Evolutionary conservation across 2,329 filamentous ascomycete genomes (phyloP), one percentile per base, ranked within the genome.

Genomic region (Clonostachys byssicola): DNA sequence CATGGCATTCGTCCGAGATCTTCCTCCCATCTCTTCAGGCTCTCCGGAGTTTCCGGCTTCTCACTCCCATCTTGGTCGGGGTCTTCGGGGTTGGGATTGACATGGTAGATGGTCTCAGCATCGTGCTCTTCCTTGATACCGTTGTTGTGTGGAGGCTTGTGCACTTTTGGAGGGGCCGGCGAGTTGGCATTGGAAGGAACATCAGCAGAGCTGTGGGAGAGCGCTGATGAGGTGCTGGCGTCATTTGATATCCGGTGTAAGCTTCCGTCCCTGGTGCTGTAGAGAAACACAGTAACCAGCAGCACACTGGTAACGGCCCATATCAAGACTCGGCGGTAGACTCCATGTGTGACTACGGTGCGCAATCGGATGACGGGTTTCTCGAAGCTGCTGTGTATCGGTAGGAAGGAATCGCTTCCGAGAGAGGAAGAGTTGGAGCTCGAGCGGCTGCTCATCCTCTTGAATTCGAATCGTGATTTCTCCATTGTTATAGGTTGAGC

Each of bases 241-340:
- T 30, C 23, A 30, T 30, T 30, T 30, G 23, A 30, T 30, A 12
- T 30, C 23, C 23, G 23, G 23, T 30, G 23, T 10, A 59, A 50
- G 16, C 41, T 34, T 34, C 54, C 53, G 46, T 52, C 59, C 35
- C 56, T 58, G 30, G 60, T 63, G 49, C 62, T 68, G 50, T 71
- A 69, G 6, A 77, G 54, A 3, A 67, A 54, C 36, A 77, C 40
- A 5, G 63, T 64, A 10, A 75, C 55, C 17, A 80, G 56, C 35
- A 66, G 51, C 43, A 73, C 59, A 44, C 70, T 56, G 13, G 67
- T 60, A n/a, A 72, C 50, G 6, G 64, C 65, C 77, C 77, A 80
- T 57, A 77, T 61, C 40, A 80, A 60, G 17, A 80, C 66, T 47
- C 77, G 68, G 39, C 75, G 70, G 54, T 79, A 79, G 35, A 79